Base-by-base conservation (phyloP, 2,329 filamentous ascomycete species). In the Xylariales sp. region DNA sequence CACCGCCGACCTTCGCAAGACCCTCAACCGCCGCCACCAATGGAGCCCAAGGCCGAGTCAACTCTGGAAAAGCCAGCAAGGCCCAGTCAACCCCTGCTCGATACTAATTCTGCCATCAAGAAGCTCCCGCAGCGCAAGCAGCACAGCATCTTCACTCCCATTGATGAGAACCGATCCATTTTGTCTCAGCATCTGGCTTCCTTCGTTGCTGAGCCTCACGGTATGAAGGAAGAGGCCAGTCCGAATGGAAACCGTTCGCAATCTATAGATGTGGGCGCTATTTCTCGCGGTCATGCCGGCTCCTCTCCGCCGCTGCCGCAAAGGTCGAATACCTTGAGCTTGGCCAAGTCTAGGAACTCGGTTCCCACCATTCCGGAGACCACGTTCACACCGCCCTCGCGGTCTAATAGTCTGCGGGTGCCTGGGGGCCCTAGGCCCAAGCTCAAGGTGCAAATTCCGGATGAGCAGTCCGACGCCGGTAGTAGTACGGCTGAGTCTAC, bases 91-190 rank as follows among this genome's bases (percentile, higher is more conserved):
- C 73, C 39, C 10, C 31, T 42, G 11, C 39, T 42, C 22, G 76
- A 76, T 51, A 78, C 69, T 5, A 70, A 70, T 36, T 62, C 64
- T 25, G 68, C 68, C 14, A 74, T 80, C 47, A 78, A 78, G 61
- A 80, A 77, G 51, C 68, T 86, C 48, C 82, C 84, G 2, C 86
- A 84, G 55, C 82, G 86, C 24, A 90, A 90, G 60, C 84, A 84
- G 16, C 84, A 90, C 59, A 96, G 90, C 61, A 97, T 98, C 45
- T 97, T 97, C 59, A 98, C 93, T 0, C 93, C 93, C 0, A 95
- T 98, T 48, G 93, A 97, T 55, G 90, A 95, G 59, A 89, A 86
- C 53, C 79, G 87, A 36, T 96, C 90, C 1, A 84, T 96, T 44
- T 67, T 96, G 31, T 88, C 88, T 10, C 87, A 91, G 50, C 89